Evolutionary conservation across 1,284 basidiomycete species (phyloP).

Genomic region (Athelia sp.): DNA sequence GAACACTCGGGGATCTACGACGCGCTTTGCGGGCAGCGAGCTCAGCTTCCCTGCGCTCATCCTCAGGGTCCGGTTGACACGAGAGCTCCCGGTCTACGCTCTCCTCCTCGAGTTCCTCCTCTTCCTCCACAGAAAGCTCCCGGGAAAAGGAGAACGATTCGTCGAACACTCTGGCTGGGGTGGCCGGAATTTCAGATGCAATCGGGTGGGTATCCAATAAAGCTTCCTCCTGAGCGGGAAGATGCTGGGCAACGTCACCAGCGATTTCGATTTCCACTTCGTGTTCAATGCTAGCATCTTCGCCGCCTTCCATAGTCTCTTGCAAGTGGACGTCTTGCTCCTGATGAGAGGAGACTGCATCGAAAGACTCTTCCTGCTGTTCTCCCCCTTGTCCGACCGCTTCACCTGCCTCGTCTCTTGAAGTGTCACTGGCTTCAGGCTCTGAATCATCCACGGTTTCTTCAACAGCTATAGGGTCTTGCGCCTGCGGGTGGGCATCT

Average conservation of each 20-base stretch:
- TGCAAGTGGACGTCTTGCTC: background rate
- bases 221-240: background rate
- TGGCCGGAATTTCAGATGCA: no score
- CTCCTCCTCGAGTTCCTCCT: slow-evolving; percentile 28
- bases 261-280: background rate
- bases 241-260: background rate
- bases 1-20: background rate
- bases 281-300: background rate
- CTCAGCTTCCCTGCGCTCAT: background rate
- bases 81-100: slow-evolving; percentile 27
- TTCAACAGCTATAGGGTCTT: slow-evolving; percentile 4
- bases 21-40: background rate
- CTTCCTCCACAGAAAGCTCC: slow-evolving; percentile 17
- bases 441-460: slow-evolving; percentile 2
- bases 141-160: background rate
- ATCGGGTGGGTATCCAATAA: no score
- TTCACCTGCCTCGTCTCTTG: slow-evolving; percentile 5
- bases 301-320: background rate
- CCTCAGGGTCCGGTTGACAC: slow-evolving; percentile 22
- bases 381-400: background rate
- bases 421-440: slow-evolving; percentile 1
- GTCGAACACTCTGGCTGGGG: no score
- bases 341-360: no score
- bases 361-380: background rate
- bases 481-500: background rate